Percentiles rank a stretch among this genome's conserved stretches.
Evolutionary conservation across 495 filamentous ascomycete species (phyloP).

Genomic region (Penicillium nucicola): DNA sequence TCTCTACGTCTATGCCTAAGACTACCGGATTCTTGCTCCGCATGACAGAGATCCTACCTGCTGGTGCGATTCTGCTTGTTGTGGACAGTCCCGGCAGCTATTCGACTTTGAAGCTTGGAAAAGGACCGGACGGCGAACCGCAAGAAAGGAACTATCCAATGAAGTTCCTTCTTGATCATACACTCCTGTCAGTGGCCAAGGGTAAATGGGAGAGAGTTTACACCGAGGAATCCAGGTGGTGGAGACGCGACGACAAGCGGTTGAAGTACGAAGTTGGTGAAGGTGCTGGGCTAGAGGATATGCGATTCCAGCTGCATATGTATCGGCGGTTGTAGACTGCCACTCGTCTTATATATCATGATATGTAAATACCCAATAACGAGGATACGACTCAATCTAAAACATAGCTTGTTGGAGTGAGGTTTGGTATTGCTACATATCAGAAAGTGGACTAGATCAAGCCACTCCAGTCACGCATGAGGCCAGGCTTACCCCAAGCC

Average conservation of each 20-base stretch:
- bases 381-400: slow-evolving; percentile 6
- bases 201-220: slow-evolving; percentile 68
- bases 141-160: slow-evolving; percentile 80
- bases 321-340: slow-evolving; percentile 48
- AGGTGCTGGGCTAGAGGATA: slow-evolving; percentile 70
- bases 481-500: slow-evolving; percentile 17
- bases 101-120: slow-evolving; percentile 68
- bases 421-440: slow-evolving; percentile 47
- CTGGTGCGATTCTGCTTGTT: slow-evolving; percentile 71
- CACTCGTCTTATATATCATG: not conserved
- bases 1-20: slow-evolving; percentile 66
- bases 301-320: slow-evolving; percentile 89
- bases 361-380: slow-evolving; percentile 7
- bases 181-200: slow-evolving; percentile 54
- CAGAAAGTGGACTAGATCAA: slow-evolving; percentile 21
- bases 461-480: slow-evolving; percentile 28
- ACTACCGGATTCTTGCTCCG: slow-evolving; percentile 72
- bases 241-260: slow-evolving; percentile 59
- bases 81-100: slow-evolving; percentile 93
- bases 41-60: slow-evolving; percentile 52
- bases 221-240: slow-evolving; percentile 78
- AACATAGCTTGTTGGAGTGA: slow-evolving; percentile 24
- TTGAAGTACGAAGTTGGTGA: slow-evolving; percentile 74
- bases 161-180: slow-evolving; percentile 87
- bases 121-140: slow-evolving; percentile 19